A percentile compares a stretch with the other conserved stretches of the same genome.
phyloP scores from a whole-genome alignment of 2,329 filamentous ascomycete genomes.

The Aspergillus flavus region DNA sequence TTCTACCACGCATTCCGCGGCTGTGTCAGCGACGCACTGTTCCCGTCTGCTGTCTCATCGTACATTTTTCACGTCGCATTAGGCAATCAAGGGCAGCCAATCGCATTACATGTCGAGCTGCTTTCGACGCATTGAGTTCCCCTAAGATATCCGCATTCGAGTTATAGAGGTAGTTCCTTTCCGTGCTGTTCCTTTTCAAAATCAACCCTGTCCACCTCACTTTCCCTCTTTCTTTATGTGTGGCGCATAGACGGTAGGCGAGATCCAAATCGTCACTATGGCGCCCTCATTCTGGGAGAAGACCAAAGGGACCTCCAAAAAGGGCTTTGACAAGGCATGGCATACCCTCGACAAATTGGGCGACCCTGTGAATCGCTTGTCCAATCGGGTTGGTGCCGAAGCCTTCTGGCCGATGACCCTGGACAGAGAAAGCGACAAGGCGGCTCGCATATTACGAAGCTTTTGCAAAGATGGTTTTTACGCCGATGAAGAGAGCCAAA shows the following conservation, averaged over 20 bases:
- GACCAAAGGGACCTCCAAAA: slow-evolving; percentile 57
- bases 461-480: slow-evolving; percentile 85
- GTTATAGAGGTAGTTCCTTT: slow-evolving; percentile 14
- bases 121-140: slow-evolving; percentile 17
- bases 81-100: slow-evolving; percentile 11
- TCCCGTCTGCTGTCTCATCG: slow-evolving; percentile 1
- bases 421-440: slow-evolving; percentile 89
- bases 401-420: slow-evolving; percentile 84
- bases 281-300: slow-evolving; percentile 60
- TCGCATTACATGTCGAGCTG: slow-evolving; percentile 17
- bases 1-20: slow-evolving; percentile 21
- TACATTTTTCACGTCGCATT: slow-evolving; percentile 14
- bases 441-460: slow-evolving; percentile 82
- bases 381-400: slow-evolving; percentile 79
- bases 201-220: neutral
- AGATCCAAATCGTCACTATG: slow-evolving; percentile 28
- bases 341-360: slow-evolving; percentile 69
- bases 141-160: neutral
- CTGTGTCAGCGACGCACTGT: slow-evolving; percentile 16
- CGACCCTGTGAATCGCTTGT: slow-evolving; percentile 75
- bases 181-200: neutral
- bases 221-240: neutral
- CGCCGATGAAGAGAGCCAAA: slow-evolving; percentile 57
- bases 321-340: slow-evolving; percentile 75
- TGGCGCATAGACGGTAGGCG: neutral